Conservation (phyloP, 2,329 filamentous ascomycete genomes). For the Teratosphaeria epicoccoides region DNA sequence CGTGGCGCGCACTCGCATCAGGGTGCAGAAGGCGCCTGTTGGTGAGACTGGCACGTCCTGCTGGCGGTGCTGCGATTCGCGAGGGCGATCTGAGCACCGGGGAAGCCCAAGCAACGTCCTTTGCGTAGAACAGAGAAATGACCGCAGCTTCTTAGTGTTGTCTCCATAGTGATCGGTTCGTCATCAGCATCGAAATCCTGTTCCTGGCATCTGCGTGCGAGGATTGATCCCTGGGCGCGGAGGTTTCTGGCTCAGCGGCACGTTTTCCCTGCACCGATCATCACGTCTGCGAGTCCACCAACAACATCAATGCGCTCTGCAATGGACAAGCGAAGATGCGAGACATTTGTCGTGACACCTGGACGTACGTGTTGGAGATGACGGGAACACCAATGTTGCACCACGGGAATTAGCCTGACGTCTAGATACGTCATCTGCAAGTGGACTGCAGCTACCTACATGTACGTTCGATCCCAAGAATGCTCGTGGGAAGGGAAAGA, state of each 20-base stretch:
- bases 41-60: not conserved
- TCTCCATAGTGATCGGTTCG: not conserved
- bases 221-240: not conserved
- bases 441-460: not conserved
- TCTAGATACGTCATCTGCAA: not conserved
- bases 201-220: not conserved
- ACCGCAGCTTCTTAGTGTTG: not conserved
- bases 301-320: not conserved
- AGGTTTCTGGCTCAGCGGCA: not conserved
- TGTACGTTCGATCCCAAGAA: not conserved
- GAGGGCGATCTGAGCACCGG: not conserved
- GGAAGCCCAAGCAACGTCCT: not conserved
- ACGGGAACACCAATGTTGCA: too few species aligned
- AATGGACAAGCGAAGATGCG: not conserved
- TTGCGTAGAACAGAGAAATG: not conserved
- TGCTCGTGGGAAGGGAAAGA: too few species aligned
- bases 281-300: too few species aligned
- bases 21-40: not conserved
- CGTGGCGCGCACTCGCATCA: not conserved
- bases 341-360: not conserved
- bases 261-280: not conserved
- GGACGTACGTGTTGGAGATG: too few species aligned
- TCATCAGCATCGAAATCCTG: not conserved
- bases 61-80: not conserved
- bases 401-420: too few species aligned